Base-by-base conservation (phyloP, 192 early-diverging fungal species). In the Coemansia sp. region DNA sequence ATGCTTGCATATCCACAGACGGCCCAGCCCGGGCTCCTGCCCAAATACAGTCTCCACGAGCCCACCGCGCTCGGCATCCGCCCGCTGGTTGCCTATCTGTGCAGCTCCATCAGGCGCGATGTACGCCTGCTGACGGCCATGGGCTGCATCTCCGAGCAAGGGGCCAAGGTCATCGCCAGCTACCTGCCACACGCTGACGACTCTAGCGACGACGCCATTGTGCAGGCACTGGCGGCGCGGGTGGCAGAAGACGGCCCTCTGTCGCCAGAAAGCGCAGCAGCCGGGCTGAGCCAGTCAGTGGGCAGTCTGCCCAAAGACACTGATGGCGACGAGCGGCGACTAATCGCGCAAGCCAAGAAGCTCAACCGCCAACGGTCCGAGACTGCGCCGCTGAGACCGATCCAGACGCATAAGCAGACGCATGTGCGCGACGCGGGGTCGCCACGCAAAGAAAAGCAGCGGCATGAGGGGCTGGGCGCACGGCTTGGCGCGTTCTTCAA, bases 281-380 rank as follows among this genome's bases (percentile, higher is more conserved):
- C 67, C 36, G 35, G 10, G 13, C 41, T 50, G 55, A 55, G 20
- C 57, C 57, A 54, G 49, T 50, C 66, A 9, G 49, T 55, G 1
- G 53, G 22, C 49, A 62, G 45, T 33, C 43, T 62, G 15, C 53
- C 63, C 63, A 72, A 66, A 59, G 60, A 55, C 36, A 57, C 58
- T 2, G 70, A 29, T 2, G 29, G 35, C 3, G 66, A 63, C 13
- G 59, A 49, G 19, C 48, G 65, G 20, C 43, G 64, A 7, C 43
- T 52, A 9, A 63, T 63, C 43, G 63, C 59, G 1, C 71, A 65
- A 23, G 65, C 59, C 22, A 74, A 75, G 52, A 69, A 68, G 61
- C 70, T 74, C 23, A 69, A 65, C 64, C 73, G 79, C 14, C 79
- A 81, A 61, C 70, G 79, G 42, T 81, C 79, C 29, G 79, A 81